Conservation (phyloP, 176 grass and related monocot genomes). For the Phragmites australis region DNA sequence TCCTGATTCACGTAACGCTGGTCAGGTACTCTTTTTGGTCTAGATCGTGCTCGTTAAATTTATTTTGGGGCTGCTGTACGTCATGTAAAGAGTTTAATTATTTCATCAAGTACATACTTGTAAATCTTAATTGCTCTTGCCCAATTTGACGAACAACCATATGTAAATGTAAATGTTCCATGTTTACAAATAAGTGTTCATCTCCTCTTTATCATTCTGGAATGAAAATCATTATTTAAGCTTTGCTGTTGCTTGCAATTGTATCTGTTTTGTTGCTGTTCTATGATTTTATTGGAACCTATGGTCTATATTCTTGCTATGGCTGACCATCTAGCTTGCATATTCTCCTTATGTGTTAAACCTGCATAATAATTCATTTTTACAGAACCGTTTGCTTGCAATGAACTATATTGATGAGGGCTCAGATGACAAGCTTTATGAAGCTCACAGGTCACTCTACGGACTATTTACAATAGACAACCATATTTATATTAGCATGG, state of each 20-base stretch:
- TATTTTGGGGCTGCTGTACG: conserved; percentile 1
- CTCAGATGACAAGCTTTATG: conserved; percentile 84
- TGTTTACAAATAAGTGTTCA: conserved; percentile 6
- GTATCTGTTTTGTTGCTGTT: not conserved
- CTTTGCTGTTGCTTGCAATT: conserved; percentile 10
- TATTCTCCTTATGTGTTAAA: conserved; percentile 22
- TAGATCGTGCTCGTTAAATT: conserved; percentile 2
- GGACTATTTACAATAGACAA: conserved; percentile 23
- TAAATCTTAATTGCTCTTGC: conserved; percentile 2
- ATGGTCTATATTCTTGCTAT: not conserved
- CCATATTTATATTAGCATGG: conserved; percentile 19
- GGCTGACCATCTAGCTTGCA: conserved; percentile 7
- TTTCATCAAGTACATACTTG: conserved; percentile 1
- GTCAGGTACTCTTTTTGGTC: conserved; percentile 65
- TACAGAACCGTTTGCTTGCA: conserved; percentile 94
- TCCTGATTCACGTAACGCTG: conserved; percentile 97
- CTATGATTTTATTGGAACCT: not conserved
- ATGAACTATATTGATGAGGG: conserved; percentile 99
- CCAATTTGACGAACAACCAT: conserved; percentile 11
- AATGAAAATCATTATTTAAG: conserved; percentile 16
- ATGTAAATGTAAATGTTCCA: not conserved
- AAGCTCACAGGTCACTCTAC: conserved; percentile 81
- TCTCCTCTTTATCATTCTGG: not conserved
- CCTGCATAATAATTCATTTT: conserved; percentile 39
- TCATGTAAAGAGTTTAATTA: conserved; percentile 16